These are phyloP conservation scores for Smallanthus sonchifolius DNA, from an alignment of 129 eudicot species.

Conservation along the genomic window DNA sequence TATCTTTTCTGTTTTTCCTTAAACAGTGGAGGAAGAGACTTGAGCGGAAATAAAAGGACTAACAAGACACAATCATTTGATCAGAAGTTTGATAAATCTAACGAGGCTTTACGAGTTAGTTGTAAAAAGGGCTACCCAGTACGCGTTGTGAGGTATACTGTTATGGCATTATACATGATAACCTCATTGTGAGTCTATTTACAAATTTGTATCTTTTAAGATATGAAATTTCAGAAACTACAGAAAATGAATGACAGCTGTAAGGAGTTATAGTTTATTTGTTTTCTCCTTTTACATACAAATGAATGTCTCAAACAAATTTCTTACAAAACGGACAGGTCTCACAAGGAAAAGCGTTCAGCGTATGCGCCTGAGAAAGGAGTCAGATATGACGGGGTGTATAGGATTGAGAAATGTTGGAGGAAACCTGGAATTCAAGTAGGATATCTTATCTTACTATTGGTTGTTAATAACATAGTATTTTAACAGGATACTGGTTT, in stretches of 20 bases:
- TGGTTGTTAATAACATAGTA: background rate
- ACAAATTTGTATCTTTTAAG: background rate
- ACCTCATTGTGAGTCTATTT: background rate
- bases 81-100: constrained; percentile 64
- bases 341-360: constrained; percentile 89
- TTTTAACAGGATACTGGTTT: background rate
- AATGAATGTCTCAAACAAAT: background rate
- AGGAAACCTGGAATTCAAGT: constrained; percentile 58
- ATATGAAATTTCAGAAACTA: background rate
- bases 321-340: constrained; percentile 38
- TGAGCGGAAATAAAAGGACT: constrained; percentile 88
- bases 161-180: background rate
- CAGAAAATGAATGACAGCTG: background rate
- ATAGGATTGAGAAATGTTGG: constrained; percentile 88
- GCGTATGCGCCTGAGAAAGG: constrained; percentile 87
- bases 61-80: constrained; percentile 87
- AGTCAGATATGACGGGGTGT: constrained; percentile 73
- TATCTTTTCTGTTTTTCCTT: background rate
- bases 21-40: constrained; percentile 84
- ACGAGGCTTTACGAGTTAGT: constrained; percentile 80
- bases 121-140: constrained; percentile 88
- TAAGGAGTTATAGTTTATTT: background rate
- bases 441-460: constrained; percentile 7
- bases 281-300: background rate
- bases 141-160: constrained; percentile 79